These are phyloP conservation scores for Lasiodiplodia hormozganensis DNA, from an alignment of 2,329 filamentous ascomycete genomes.

Conservation along the genomic window DNA sequence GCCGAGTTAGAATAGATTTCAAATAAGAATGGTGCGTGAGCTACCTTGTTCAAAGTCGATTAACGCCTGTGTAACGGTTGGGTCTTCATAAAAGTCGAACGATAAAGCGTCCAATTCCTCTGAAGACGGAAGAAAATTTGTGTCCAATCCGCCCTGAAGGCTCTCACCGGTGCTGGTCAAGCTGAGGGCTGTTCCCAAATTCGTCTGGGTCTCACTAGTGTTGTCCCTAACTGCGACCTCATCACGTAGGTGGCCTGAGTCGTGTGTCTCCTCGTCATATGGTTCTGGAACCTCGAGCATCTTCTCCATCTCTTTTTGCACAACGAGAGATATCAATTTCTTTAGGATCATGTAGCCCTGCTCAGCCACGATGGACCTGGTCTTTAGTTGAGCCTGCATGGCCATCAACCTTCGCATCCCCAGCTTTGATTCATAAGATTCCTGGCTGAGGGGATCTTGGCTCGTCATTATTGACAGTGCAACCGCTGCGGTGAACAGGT, in stretches of 20 bases:
- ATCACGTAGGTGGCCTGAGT: no score
- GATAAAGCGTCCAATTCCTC: background rate
- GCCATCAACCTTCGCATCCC: background rate
- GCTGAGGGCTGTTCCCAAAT: no score
- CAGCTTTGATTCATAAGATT: background rate
- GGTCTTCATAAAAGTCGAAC: background rate
- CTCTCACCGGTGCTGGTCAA: no score
- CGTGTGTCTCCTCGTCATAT: no score
- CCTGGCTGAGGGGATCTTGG: background rate
- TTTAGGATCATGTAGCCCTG: background rate
- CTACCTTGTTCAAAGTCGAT: slow-evolving; percentile 17
- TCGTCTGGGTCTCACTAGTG: no score
- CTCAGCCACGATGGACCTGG: slow-evolving; percentile 5
- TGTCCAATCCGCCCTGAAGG: no score
- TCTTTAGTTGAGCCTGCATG: slow-evolving; percentile 1
- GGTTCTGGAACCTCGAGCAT: background rate
- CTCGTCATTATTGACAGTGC: slow-evolving; percentile 14
- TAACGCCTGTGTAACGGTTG: background rate
- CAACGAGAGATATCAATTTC: background rate
- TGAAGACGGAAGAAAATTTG: background rate
- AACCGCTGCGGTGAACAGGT: slow-evolving; percentile 9
- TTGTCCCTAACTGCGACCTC: no score
- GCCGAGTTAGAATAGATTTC: background rate
- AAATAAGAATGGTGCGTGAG: background rate
- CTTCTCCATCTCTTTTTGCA: slow-evolving; percentile 8